Percentiles rank a stretch among this genome's conserved stretches.
Evolutionary conservation across 352 stramenopile genomes (phyloP).

Genomic region (Globisporangium carolinianum): DNA sequence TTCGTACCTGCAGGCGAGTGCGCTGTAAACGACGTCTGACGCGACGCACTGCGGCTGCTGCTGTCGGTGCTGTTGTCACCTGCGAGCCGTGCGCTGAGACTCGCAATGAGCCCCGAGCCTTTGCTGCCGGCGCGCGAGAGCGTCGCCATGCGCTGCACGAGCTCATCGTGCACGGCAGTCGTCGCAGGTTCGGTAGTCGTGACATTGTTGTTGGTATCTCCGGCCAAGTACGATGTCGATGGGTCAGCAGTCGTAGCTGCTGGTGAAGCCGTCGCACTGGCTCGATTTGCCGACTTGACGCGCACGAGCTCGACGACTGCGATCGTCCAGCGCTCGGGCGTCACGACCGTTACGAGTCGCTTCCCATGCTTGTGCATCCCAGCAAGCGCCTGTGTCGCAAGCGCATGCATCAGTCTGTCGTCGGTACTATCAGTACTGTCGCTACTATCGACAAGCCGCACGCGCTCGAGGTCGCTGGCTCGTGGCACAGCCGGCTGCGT

Average conservation of each 20-base stretch:
- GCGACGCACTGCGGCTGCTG: background rate
- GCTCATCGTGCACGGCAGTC: conserved; percentile 28
- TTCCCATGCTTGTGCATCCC: conserved; percentile 61
- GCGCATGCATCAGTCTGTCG: conserved; percentile 21
- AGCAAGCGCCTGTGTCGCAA: conserved; percentile 39
- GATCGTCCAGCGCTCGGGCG: conserved; percentile 57
- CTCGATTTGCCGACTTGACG: conserved; percentile 54
- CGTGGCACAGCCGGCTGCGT: conserved; percentile 14
- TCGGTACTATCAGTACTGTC: background rate
- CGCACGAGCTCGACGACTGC: conserved; percentile 66
- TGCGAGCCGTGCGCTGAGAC: conserved; percentile 25
- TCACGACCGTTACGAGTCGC: conserved; percentile 44
- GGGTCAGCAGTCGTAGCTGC: background rate
- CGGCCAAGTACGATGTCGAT: background rate
- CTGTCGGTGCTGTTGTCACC: background rate
- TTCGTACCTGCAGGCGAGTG: conserved; percentile 2
- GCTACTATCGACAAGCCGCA: conserved; percentile 27
- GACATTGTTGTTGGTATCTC: background rate
- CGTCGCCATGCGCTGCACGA: conserved; percentile 68
- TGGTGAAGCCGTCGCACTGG: conserved; percentile 8
- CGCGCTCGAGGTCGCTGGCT: conserved; percentile 33
- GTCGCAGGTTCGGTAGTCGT: conserved; percentile 10
- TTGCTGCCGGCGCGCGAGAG: conserved; percentile 57
- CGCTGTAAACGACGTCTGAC: conserved; percentile 10
- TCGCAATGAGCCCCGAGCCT: conserved; percentile 47